Evolutionary conservation across 352 stramenopile species (phyloP), one percentile per base, ranked within the genome.

Genomic region (Pythium pyrilobum): DNA sequence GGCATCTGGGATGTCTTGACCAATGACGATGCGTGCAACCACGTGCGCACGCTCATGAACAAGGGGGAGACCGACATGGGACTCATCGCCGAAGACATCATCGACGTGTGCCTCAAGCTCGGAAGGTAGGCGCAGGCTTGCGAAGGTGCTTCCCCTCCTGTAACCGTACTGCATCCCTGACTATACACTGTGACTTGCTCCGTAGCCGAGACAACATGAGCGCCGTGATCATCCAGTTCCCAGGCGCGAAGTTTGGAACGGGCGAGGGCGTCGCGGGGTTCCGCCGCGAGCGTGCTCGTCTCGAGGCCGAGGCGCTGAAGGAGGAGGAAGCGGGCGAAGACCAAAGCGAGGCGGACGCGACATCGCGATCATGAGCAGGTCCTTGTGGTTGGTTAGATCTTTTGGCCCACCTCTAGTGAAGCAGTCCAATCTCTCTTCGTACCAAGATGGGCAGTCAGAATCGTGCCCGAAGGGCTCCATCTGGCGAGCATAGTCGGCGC

Each of bases 1-100:
- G 92, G 90, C 34, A 95, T 97, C 46, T 97, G 92, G 90, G 92
- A 98, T 46, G 90, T 97, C 31, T 96, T 97, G 81, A 81, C 59
- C 41, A 95, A 97, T 53, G 82, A 97, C 59, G 81, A 96, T 46
- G 73, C 84, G 23, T 91, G 88, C 44, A 72, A 83, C 27, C 95
- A 90, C 62, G 85, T 97, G 28, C 80, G 82, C 28, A 67, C 79
- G 45, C 69, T 93, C 8, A 77, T 95, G 68, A 58, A 57, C 50
- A 74, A 83, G 29, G 82, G 82, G 47, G 78, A 94, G 56, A 61
- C 39, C 31, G 69, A 87, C 54, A 59, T 92, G 62, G 71, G 73
- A 16, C 68, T 94, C 41, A 83, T 92, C 56, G 78, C 78, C 27
- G 81, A 94, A 69, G 81, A 94, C 46, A 68, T 94, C 42, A 42